A percentile compares a stretch with the other conserved stretches of the same genome.
Evolutionary conservation across 176 grass and related monocot species (phyloP).

Genomic region (Musa beccarii): DNA sequence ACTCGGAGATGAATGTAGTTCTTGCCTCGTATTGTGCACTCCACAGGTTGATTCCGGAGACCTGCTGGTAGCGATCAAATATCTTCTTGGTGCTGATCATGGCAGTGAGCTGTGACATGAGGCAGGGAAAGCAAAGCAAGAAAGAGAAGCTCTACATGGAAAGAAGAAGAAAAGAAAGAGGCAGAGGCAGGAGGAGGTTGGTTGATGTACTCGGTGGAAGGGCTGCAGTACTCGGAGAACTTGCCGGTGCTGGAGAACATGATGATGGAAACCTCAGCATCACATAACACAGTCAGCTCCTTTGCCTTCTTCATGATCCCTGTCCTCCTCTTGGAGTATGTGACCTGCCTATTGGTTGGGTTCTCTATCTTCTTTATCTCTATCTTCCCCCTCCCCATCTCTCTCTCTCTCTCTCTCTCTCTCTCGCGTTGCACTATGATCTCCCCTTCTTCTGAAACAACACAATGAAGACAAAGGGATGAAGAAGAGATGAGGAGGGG

Average conservation of each 20-base stretch:
- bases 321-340: conserved; percentile 84
- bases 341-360: conserved; percentile 88
- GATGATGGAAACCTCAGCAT: conserved; percentile 89
- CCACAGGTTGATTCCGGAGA: conserved; percentile 61
- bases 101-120: background rate
- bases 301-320: conserved; percentile 98
- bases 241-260: conserved; percentile 97
- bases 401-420: background rate
- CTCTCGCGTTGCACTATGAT: background rate
- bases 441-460: background rate
- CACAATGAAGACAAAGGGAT: background rate
- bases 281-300: conserved; percentile 93
- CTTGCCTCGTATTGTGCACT: conserved; percentile 79
- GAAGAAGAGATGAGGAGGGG: conserved; percentile 10
- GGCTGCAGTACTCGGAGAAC: conserved; percentile 91
- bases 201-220: conserved; percentile 46
- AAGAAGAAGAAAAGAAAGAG: background rate
- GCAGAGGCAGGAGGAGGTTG: background rate
- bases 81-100: conserved; percentile 59
- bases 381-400: conserved; percentile 95
- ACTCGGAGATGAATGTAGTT: background rate
- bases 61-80: conserved; percentile 86
- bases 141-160: background rate
- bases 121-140: background rate
- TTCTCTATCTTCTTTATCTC: conserved; percentile 99